Base-by-base conservation (phyloP, 1,284 basidiomycete genomes). In the Puccinia novopanici region DNA sequence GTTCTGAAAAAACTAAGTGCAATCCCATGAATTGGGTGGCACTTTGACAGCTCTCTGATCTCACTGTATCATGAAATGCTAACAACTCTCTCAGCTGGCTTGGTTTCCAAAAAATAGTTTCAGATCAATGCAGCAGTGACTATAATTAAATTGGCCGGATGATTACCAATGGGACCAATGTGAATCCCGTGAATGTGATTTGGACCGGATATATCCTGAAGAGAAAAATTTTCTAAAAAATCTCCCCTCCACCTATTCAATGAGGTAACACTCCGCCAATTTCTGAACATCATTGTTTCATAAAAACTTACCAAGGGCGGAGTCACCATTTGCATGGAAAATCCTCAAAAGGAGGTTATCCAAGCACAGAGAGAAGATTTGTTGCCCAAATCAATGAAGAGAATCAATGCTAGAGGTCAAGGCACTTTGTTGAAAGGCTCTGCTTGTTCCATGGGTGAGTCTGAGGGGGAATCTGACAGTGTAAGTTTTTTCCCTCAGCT, bases 171-270 rank as follows among this genome's bases (percentile, higher is more conserved):
- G 61, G 30, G 13, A 65, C 61, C 61, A 65, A 65, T 9, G 40
- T 30, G 30, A 27, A 3, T 3, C 61, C 61, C 6, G 13, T 34
- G 40, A 65, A 2, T 5, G 40, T 37, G 4, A 40, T 15, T 17
- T 65, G 61, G 61, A 37, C 13, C 22, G 61, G 22, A 37, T 65
- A 65, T 10, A 65, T 65, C 61, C 24, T 65, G 15, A 65, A 65
- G n/a, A 37, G 10, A 17, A 65, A 65, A 65, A 37, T 13, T 27
- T 37, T 19, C 22, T 34, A 30, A 15, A 65, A 65, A 12, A 3
- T 4, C 2, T 5, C 8, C 9, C 61, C 30, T 27, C 22, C 13
- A 13, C 30, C n/a, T 65, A 19, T 65, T 65, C 30, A n/a, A 65
- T 40, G 30, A 37, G 2, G 5, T 12, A 4, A 4, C 34, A 27